Percentiles rank a stretch among this genome's conserved stretches.
phyloP scores from a whole-genome alignment of 805 yeast species.

The Ogataea pignaliae region DNA sequence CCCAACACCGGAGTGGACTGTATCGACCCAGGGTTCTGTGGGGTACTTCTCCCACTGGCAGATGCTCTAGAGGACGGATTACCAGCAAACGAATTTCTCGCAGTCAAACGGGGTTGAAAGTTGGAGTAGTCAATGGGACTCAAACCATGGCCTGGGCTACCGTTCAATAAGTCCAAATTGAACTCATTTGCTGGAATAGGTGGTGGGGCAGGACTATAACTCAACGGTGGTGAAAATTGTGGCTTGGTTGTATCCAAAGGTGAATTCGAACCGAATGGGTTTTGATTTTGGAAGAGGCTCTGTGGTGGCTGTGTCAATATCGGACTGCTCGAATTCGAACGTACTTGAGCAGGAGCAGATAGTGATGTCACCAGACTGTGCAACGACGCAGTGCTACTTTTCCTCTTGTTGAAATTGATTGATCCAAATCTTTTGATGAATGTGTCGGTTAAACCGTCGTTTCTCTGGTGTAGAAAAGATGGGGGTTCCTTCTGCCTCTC shows the following conservation, averaged over 20 bases:
- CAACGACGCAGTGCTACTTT: constrained; percentile 25
- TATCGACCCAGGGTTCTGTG: neutral
- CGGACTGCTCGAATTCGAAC: constrained; percentile 6
- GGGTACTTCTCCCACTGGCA: constrained; percentile 7
- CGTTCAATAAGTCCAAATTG: constrained; percentile 3
- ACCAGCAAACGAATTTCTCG: constrained; percentile 16
- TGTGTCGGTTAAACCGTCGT: constrained; percentile 45
- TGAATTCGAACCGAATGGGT: constrained; percentile 7
- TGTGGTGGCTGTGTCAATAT: constrained; percentile 1
- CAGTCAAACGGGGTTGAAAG: constrained; percentile 21
- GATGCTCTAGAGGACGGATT: constrained; percentile 6
- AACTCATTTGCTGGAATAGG: constrained; percentile 6
- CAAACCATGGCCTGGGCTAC: constrained; percentile 3
- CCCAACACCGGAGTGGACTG: constrained; percentile 10
- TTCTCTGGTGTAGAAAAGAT: constrained; percentile 33
- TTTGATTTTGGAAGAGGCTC: constrained; percentile 9
- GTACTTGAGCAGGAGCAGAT: constrained; percentile 23
- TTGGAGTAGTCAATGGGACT: constrained; percentile 5
- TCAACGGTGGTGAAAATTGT: constrained; percentile 6
- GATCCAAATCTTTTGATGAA: constrained; percentile 47
- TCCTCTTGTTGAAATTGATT: constrained; percentile 28
- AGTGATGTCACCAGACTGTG: constrained; percentile 16
- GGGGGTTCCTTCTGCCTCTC: constrained; percentile 12
- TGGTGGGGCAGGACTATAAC: constrained; percentile 17
- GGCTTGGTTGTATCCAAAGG: constrained; percentile 2